Conservation (phyloP, 352 stramenopile genomes). For the Phytophthora brassicae region DNA sequence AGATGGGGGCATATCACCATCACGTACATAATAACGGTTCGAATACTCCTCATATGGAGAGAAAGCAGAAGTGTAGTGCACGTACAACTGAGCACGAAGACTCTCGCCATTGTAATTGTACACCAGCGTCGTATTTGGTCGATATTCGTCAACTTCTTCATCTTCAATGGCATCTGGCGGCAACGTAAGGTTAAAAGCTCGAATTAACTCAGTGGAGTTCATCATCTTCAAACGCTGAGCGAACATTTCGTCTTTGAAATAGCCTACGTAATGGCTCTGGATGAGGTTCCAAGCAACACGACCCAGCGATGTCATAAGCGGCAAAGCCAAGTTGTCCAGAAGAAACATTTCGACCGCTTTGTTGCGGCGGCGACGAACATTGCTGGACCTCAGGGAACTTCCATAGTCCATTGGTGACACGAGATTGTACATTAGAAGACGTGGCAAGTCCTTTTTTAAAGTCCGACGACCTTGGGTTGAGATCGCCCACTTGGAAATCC, state of each 20-base stretch:
- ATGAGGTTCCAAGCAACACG: conserved; percentile 33
- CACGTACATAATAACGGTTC: conserved; percentile 43
- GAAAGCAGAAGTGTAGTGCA: conserved; percentile 34
- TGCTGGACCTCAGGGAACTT: conserved; percentile 30
- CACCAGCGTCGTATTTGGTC: conserved; percentile 32
- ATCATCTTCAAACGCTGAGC: conserved; percentile 33
- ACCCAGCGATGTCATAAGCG: conserved; percentile 38
- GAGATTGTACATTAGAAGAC: conserved; percentile 49
- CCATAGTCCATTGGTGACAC: conserved; percentile 52
- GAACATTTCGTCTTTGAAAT: conserved; percentile 39
- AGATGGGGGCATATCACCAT: conserved; percentile 34
- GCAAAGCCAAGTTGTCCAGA: conserved; percentile 38
- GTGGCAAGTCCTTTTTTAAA: conserved; percentile 32
- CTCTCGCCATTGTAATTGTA: conserved; percentile 32
- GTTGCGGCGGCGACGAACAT: conserved; percentile 37
- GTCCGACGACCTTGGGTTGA: conserved; percentile 30
- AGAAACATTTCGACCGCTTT: conserved; percentile 42
- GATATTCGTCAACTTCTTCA: conserved; percentile 15
- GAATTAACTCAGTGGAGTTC: conserved; percentile 43
- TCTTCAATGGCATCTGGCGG: conserved; percentile 18
- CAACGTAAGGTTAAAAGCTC: conserved; percentile 38
- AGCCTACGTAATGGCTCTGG: conserved; percentile 41
- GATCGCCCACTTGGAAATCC: conserved; percentile 38
- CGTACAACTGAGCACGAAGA: conserved; percentile 22
- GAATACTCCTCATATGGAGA: conserved; percentile 50